phyloP scores from a whole-genome alignment of 768 basidiomycete species.

The Pulveroboletus sp. region DNA sequence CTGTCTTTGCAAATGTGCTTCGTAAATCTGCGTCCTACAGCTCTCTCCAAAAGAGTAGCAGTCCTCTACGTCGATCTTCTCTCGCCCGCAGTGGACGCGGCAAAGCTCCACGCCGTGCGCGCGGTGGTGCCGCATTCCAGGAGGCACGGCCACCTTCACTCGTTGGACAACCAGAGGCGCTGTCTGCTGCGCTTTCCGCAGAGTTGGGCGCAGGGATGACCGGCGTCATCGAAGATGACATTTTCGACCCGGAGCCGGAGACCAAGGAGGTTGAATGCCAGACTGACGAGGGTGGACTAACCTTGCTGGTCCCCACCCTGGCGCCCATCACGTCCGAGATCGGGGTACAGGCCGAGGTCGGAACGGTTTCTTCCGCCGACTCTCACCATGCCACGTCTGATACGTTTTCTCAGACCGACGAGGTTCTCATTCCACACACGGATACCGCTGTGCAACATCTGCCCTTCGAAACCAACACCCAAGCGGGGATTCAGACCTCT shows the following conservation, averaged over 20 bases:
- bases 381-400: constrained; percentile 27
- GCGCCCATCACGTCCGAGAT: constrained; percentile 34
- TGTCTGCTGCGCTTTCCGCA: constrained; percentile 68
- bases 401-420: constrained; percentile 50
- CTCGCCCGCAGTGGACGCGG: constrained; percentile 50
- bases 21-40: constrained; percentile 48
- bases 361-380: constrained; percentile 15
- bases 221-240: constrained; percentile 38
- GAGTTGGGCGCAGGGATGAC: constrained; percentile 56
- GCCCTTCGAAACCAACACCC: constrained; percentile 28
- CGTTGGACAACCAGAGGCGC: constrained; percentile 68
- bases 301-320: constrained; percentile 28
- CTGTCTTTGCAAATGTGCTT: constrained; percentile 76
- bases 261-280: constrained; percentile 65
- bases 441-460: constrained; percentile 53
- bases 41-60: constrained; percentile 44
- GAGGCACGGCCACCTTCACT: constrained; percentile 69
- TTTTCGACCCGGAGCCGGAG: constrained; percentile 44
- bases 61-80: constrained; percentile 61
- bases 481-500: constrained; percentile 39
- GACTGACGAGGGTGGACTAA: constrained; percentile 47
- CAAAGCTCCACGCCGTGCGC: constrained; percentile 48
- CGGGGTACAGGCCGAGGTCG: constrained; percentile 40
- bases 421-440: constrained; percentile 24
- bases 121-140: constrained; percentile 69